Evolutionary conservation across 1,139 yeast species (phyloP).

Genomic region (Hansenula sp.): DNA sequence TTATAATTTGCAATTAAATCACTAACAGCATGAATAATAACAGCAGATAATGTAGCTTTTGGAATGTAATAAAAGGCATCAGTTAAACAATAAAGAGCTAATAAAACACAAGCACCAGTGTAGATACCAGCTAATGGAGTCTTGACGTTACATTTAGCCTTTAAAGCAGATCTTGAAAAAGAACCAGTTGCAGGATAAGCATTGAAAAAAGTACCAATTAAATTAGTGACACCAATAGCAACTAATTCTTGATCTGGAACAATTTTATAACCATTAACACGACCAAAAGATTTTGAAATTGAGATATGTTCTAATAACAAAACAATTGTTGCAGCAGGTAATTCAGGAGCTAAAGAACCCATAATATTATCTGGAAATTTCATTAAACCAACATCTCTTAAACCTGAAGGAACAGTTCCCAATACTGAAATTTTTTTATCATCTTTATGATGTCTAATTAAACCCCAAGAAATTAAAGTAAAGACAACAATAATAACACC

Average conservation of each 20-base stretch:
- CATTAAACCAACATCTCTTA: constrained; percentile 73
- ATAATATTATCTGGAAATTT: constrained; percentile 58
- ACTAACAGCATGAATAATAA: constrained; percentile 92
- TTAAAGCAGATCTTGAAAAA: constrained; percentile 89
- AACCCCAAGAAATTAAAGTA: constrained; percentile 67
- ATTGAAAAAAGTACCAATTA: constrained; percentile 85
- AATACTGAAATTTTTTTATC: constrained; percentile 46
- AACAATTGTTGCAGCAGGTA: constrained; percentile 82
- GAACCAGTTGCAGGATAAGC: constrained; percentile 98
- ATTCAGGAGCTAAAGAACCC: constrained; percentile 60
- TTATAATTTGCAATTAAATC: constrained; percentile 76
- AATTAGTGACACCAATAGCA: constrained; percentile 90
- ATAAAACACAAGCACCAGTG: constrained; percentile 83
- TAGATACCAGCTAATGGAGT: constrained; percentile 92
- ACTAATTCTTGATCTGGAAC: constrained; percentile 91
- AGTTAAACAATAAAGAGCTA: constrained; percentile 83
- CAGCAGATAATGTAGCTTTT: constrained; percentile 79
- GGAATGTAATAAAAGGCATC: constrained; percentile 85
- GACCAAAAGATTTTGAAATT: constrained; percentile 88
- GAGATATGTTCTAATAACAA: constrained; percentile 89
- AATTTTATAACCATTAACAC: constrained; percentile 86
- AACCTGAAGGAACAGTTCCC: constrained; percentile 80
- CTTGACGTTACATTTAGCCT: constrained; percentile 92
- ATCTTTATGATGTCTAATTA: constrained; percentile 38
- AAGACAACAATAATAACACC: constrained; percentile 79